Evolutionary conservation across 1,284 basidiomycete species (phyloP).

Genomic region (Ustilago shanxiensis): DNA sequence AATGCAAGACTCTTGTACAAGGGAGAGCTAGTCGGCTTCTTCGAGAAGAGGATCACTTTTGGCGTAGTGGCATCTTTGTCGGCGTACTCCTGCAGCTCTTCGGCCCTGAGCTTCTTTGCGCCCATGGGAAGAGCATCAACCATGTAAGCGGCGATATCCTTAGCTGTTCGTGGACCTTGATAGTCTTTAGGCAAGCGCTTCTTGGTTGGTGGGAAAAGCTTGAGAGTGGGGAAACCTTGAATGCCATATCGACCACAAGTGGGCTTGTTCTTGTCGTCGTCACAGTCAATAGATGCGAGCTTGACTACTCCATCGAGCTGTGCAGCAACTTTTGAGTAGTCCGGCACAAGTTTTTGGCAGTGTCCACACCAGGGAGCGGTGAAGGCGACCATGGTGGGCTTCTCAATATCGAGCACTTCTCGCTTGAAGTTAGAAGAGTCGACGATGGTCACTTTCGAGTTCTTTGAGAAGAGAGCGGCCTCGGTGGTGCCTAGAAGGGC

Average conservation of each 20-base stretch:
- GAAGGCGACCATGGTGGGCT: conserved; percentile 70
- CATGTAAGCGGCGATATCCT: conserved; percentile 82
- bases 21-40: conserved; percentile 63
- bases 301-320: conserved; percentile 86
- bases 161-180: conserved; percentile 80
- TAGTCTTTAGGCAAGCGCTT: conserved; percentile 79
- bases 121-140: conserved; percentile 79
- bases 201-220: conserved; percentile 73
- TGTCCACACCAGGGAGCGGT: conserved; percentile 74
- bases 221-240: conserved; percentile 90
- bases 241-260: conserved; percentile 87
- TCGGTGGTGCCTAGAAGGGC: conserved; percentile 18
- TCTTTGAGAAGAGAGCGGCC: conserved; percentile 61
- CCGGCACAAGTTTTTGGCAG: conserved; percentile 87
- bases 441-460: conserved; percentile 59
- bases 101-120: conserved; percentile 76
- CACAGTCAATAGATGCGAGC: conserved; percentile 90
- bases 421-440: conserved; percentile 54
- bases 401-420: conserved; percentile 68
- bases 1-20: conserved; percentile 67
- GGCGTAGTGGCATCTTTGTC: conserved; percentile 35
- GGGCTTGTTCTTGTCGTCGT: conserved; percentile 82
- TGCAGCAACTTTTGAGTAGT: conserved; percentile 84
- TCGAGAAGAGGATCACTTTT: conserved; percentile 66
- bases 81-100: conserved; percentile 71